phyloP scores from a whole-genome alignment of 139 green algal species.

The Zygnema circumcarinatum region DNA sequence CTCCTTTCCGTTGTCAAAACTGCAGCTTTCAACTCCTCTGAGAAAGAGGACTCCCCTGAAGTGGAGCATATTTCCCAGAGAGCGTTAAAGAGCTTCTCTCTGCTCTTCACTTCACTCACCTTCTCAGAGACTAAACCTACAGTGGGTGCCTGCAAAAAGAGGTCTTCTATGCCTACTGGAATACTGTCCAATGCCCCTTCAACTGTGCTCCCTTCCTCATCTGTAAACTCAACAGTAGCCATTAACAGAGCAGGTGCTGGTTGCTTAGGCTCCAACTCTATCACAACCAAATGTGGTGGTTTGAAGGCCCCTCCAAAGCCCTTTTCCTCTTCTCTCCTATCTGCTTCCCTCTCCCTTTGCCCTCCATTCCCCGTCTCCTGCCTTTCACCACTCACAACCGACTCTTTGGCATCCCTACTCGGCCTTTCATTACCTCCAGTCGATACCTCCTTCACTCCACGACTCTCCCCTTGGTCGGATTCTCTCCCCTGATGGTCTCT shows the following conservation, averaged over 20 bases:
- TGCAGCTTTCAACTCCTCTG: not conserved
- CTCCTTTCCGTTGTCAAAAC: not conserved
- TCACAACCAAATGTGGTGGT: not conserved
- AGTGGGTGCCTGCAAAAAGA: not conserved
- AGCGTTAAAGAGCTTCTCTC: not conserved
- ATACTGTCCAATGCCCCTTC: not conserved
- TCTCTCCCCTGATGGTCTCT: not conserved
- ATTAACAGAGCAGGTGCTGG: not conserved
- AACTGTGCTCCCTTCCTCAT: not conserved
- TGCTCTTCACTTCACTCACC: not conserved
- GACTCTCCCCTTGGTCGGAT: no score
- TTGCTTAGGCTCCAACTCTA: not conserved
- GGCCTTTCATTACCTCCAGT: not conserved
- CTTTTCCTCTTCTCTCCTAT: not conserved
- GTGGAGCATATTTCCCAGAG: not conserved
- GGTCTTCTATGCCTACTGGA: constrained; percentile 25
- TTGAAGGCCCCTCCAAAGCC: not conserved
- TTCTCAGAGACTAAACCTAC: not conserved
- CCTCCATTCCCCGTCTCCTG: not conserved
- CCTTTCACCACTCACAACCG: not conserved
- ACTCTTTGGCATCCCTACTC: not conserved
- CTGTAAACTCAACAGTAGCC: constrained; percentile 10
- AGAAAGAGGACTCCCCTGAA: not conserved
- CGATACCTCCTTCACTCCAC: no score
- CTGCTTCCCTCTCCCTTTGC: not conserved